Conservation (phyloP, 2,329 filamentous ascomycete species). For the Paecilomyces sp. region DNA sequence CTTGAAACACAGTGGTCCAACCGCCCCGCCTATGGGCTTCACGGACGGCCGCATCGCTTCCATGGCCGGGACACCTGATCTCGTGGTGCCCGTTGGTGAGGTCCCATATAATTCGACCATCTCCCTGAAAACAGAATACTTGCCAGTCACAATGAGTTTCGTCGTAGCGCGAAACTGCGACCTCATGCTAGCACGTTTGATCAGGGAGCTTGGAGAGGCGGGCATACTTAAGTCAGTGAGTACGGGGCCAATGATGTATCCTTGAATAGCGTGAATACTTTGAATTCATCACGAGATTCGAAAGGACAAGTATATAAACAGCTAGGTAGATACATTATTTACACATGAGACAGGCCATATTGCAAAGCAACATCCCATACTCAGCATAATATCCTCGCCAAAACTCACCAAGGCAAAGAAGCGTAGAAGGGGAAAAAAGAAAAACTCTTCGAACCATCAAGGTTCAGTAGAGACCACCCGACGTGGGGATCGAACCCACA, state of each 20-base stretch:
- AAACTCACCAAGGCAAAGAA: not conserved
- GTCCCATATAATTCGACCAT: slow-evolving; percentile 17
- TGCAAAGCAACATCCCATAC: not conserved
- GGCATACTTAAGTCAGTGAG: slow-evolving; percentile 17
- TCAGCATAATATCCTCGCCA: not conserved
- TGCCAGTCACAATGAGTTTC: slow-evolving; percentile 26
- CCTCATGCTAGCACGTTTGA: slow-evolving; percentile 20
- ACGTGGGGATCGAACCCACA: not conserved
- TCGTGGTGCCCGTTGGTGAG: slow-evolving; percentile 20
- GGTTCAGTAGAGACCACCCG: not conserved
- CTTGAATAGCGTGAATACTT: not conserved
- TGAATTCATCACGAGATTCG: not conserved
- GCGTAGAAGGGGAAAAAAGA: not conserved
- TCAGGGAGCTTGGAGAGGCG: slow-evolving; percentile 16
- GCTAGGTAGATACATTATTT: not conserved
- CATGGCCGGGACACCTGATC: slow-evolving; percentile 19
- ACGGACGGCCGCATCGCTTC: slow-evolving; percentile 12
- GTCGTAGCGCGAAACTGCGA: slow-evolving; percentile 24
- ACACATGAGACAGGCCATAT: not conserved
- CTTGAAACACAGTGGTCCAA: slow-evolving; percentile 3
- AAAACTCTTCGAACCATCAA: not conserved
- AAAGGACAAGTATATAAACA: not conserved
- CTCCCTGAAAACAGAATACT: slow-evolving; percentile 19
- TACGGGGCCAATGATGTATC: slow-evolving; percentile 9
- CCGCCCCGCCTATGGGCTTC: slow-evolving; percentile 14